A percentile compares a stretch with the other conserved stretches of the same genome.
Evolutionary conservation across 495 filamentous ascomycete species (phyloP).

Genomic region (Lepidopterella palustris): DNA sequence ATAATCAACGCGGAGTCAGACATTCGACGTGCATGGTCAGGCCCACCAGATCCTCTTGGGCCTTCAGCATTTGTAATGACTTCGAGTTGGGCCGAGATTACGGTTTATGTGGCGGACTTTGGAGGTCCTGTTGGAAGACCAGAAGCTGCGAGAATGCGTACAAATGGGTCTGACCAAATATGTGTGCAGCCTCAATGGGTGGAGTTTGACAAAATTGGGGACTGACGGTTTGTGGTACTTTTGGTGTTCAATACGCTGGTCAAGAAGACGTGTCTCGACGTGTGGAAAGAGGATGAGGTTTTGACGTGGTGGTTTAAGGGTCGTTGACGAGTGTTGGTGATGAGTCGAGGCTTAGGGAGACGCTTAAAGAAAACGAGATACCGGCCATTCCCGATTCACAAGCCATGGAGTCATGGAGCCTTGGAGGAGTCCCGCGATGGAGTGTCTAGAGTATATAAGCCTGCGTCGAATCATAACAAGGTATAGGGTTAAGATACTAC

Average conservation of each 20-base stretch:
- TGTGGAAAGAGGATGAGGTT: neutral
- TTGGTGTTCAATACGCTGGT: neutral
- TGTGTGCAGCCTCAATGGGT: neutral
- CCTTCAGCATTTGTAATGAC: neutral
- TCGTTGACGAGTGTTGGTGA: neutral
- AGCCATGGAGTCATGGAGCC: too few species aligned
- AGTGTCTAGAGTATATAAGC: too few species aligned
- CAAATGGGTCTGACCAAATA: neutral
- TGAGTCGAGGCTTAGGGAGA: too few species aligned
- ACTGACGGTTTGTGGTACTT: neutral
- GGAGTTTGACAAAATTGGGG: neutral
- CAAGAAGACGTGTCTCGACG: neutral
- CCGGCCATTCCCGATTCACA: too few species aligned
- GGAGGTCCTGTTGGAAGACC: neutral
- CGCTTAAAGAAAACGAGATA: too few species aligned
- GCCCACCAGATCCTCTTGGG: neutral
- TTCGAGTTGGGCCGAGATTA: neutral
- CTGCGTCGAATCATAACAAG: too few species aligned
- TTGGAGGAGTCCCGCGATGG: too few species aligned
- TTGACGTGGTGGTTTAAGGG: neutral
- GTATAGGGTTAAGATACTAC: too few species aligned
- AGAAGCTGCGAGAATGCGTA: neutral
- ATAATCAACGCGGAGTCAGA: neutral
- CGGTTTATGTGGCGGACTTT: neutral
- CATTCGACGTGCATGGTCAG: neutral